Evolutionary conservation across 108 stramenopile genomes (phyloP), one percentile per base, ranked within the genome.

Genomic region (Fragilaria radians): DNA sequence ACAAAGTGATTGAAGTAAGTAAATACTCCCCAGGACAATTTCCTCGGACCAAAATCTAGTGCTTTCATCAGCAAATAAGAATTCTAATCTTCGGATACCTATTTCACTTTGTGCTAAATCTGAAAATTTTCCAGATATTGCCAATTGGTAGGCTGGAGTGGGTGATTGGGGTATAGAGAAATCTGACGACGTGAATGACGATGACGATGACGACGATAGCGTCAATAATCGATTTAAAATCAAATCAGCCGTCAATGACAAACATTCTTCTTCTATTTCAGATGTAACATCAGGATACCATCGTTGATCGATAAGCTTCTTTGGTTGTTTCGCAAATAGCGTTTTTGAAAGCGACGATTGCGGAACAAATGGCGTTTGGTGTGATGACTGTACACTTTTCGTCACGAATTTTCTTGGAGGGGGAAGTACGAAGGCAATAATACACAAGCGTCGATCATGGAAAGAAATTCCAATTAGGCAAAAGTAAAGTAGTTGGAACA

Each of bases 1-100:
- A 7, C 72, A 53, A 14, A 90, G 59, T 25, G 81, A 85, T 72
- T 90, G 88, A 26, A 90, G 48, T 24, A 71, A 46, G 7, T 60
- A 65, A 34, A 86, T 63, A 18, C 85, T 78, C 26, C 65, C 73
- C 52, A 55, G 62, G n/a, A 86, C 51, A 4, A 84, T 59, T 53
- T 47, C 34, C 36, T 30, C 14, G 55, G 56, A n/a, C 28, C 21
- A 27, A 34, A 14, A 14, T 11, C 36, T 42, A 42, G 36, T 42
- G 36, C n/a, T 11, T 14, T 42, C 49, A 29, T 47, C 45, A 33
- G 54, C 31, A 55, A 86, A 81, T 19, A 86, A 36, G 34, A 46
- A 59, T 68, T 81, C 84, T 25, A 81, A 52, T 3, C 51, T 24
- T 26, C 26, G 33, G 77, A 73, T 47, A 73, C 77, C 47, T 67